Percentiles rank a stretch among this genome's conserved stretches.
Evolutionary conservation across 2,329 filamentous ascomycete genomes (phyloP).

Genomic region (Macrophomina phaseolina): DNA sequence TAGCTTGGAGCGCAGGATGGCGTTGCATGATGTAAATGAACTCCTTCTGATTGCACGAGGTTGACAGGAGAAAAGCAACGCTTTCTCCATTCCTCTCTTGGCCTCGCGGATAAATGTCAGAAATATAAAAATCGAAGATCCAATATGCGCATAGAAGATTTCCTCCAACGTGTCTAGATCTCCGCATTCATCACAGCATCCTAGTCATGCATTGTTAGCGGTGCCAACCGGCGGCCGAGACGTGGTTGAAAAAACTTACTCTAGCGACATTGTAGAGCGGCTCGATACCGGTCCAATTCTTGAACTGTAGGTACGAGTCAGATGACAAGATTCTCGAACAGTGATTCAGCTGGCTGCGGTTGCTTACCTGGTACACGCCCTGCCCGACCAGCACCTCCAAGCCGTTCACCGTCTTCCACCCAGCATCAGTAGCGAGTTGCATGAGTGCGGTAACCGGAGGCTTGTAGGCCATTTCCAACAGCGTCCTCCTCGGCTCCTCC

Average conservation of each 20-base stretch:
- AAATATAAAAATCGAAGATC: not conserved
- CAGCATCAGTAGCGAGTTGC: slow-evolving; percentile 75
- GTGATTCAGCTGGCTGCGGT: slow-evolving; percentile 47
- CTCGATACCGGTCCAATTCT: slow-evolving; percentile 82
- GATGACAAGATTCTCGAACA: slow-evolving; percentile 23
- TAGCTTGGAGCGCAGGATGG: not conserved
- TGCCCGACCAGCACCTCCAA: slow-evolving; percentile 89
- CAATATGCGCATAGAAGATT: not conserved
- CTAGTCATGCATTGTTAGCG: not conserved
- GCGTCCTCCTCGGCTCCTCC: slow-evolving; percentile 52
- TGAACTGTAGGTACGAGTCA: slow-evolving; percentile 60
- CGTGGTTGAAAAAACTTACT: slow-evolving; percentile 44
- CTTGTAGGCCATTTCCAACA: slow-evolving; percentile 97
- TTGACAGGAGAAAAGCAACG: not conserved
- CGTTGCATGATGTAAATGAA: slow-evolving; percentile 6
- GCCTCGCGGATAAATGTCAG: not conserved
- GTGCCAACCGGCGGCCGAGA: not conserved
- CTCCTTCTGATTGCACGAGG: not conserved
- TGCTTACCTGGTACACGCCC: slow-evolving; percentile 65
- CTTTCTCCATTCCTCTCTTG: not conserved
- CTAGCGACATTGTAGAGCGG: slow-evolving; percentile 75
- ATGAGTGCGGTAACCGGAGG: slow-evolving; percentile 83
- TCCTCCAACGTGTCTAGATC: not conserved
- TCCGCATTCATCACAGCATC: slow-evolving; percentile 26
- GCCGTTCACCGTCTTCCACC: slow-evolving; percentile 85